Base-by-base conservation (phyloP, 768 basidiomycete species). In the Tylopilus subfusipes region DNA sequence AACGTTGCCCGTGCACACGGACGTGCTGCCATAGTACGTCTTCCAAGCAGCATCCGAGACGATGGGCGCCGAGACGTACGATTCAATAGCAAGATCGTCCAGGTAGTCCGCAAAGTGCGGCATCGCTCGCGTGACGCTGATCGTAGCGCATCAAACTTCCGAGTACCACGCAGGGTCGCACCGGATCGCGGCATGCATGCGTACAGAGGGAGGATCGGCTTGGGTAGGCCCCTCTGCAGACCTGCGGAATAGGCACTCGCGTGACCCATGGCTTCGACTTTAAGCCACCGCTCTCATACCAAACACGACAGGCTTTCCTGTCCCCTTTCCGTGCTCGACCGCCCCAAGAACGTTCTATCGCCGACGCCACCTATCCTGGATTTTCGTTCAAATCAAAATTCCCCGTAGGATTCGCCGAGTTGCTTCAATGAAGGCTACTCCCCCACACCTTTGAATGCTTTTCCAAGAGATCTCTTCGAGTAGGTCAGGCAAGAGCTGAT, bases 251-350 rank as follows among this genome's bases (percentile, higher is more conserved):
- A 84, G 5, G 84, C 81, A 38, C 82, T 71, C 18, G 82, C 79
- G 62, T 85, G 82, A 4, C 85, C 84, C 39, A 86, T 79, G n/a
- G 83, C 79, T 69, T 83, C 79, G 49, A 86, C n/a, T n/a, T n/a
- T n/a, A n/a, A n/a, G n/a, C n/a, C n/a, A n/a, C n/a, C n/a, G n/a
- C n/a, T n/a, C n/a, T n/a, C n/a, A n/a, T n/a, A n/a, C n/a, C n/a
- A n/a, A n/a, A n/a, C n/a, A n/a, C n/a, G n/a, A n/a, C n/a, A n/a
- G n/a, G n/a, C n/a, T n/a, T n/a, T n/a, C n/a, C n/a, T n/a, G n/a
- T n/a, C n/a, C n/a, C n/a, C n/a, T n/a, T n/a, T n/a, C n/a, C n/a
- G n/a, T n/a, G n/a, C n/a, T n/a, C n/a, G n/a, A n/a, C n/a, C n/a
- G n/a, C n/a, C n/a, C n/a, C n/a, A n/a, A n/a, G n/a, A n/a, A n/a